phyloP scores from a whole-genome alignment of 2,329 filamentous ascomycete species.

The Botrytis paeoniae region DNA sequence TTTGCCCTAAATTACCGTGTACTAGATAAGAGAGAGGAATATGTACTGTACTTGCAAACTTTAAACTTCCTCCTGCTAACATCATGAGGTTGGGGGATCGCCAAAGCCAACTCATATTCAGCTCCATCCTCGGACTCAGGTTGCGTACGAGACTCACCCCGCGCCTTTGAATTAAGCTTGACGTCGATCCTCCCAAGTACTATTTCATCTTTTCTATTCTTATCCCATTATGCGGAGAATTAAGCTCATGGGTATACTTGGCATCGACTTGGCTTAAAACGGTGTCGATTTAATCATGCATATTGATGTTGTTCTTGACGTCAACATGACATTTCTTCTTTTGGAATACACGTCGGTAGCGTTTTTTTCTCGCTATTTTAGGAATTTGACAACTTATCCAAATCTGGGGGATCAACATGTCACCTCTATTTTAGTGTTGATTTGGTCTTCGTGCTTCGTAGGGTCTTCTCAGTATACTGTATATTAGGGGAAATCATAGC shows the following conservation, averaged over 20 bases:
- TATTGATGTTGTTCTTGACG: neutral
- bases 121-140: neutral
- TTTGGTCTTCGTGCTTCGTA: neutral
- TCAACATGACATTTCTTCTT: neutral
- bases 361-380: neutral
- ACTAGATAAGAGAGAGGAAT: neutral
- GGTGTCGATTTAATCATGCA: neutral
- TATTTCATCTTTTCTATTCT: neutral
- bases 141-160: neutral
- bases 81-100: too few species aligned
- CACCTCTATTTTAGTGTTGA: neutral
- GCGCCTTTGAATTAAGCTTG: neutral
- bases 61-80: neutral
- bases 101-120: neutral
- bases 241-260: neutral
- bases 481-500: neutral
- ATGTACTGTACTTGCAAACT: neutral
- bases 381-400: neutral
- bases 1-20: neutral
- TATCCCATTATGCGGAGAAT: neutral
- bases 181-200: neutral
- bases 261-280: neutral
- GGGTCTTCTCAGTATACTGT: neutral
- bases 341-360: neutral
- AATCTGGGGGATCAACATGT: neutral